Conservation (phyloP, 495 filamentous ascomycete species). For the Xylaria longipes region DNA sequence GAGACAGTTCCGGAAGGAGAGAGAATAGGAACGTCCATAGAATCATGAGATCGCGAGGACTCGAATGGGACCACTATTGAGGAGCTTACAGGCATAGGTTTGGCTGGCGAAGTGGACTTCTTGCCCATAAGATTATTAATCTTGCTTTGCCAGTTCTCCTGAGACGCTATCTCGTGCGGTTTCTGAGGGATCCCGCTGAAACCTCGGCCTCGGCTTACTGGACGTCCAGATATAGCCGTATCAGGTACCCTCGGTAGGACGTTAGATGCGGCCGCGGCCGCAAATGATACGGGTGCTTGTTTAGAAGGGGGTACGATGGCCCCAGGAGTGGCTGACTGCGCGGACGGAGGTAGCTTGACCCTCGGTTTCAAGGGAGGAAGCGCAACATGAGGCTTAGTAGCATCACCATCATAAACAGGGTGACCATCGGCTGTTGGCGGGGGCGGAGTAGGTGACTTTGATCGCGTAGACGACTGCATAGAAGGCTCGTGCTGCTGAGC, state of each 20-base stretch:
- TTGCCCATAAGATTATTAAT: conserved; percentile 74
- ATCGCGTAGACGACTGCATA: conserved; percentile 29
- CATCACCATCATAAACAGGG: conserved; percentile 73
- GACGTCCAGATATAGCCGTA: conserved; percentile 30
- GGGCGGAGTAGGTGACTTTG: conserved; percentile 69
- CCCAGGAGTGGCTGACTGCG: conserved; percentile 40
- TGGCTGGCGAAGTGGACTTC: conserved; percentile 63
- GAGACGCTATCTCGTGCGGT: conserved; percentile 38
- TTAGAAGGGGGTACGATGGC: conserved; percentile 48
- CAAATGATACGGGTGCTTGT: conserved; percentile 58
- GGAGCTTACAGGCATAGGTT: conserved; percentile 61
- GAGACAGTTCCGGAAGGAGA: conserved; percentile 31
- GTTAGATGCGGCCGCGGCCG: conserved; percentile 52
- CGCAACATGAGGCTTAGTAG: conserved; percentile 68
- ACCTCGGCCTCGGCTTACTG: conserved; percentile 33
- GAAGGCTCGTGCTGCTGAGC: conserved; percentile 24
- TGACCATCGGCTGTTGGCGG: conserved; percentile 75
- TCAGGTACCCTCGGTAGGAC: conserved; percentile 15
- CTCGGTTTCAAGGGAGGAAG: conserved; percentile 71
- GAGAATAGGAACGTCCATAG: conserved; percentile 61
- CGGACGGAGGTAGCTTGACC: conserved; percentile 71
- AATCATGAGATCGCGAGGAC: conserved; percentile 50
- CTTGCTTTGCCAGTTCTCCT: conserved; percentile 71
- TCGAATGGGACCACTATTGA: conserved; percentile 68
- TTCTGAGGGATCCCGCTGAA: conserved; percentile 36